These are phyloP conservation scores for Avicennia marina DNA, from an alignment of 257 asterid species.

Conservation along the genomic window DNA sequence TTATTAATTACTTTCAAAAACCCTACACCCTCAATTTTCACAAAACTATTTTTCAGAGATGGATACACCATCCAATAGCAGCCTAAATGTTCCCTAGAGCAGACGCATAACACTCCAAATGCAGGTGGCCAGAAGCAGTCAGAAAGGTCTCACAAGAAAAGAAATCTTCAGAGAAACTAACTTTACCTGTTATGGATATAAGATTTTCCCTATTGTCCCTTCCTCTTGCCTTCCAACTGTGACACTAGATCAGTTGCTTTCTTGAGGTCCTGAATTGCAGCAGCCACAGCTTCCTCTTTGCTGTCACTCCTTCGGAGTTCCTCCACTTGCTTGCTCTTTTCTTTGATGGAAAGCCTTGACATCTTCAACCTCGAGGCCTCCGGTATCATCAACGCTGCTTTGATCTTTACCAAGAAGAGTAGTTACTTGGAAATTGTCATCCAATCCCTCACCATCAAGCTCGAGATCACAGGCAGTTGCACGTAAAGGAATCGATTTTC, in stretches of 20 bases:
- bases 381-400: constrained; percentile 18
- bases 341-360: constrained; percentile 51
- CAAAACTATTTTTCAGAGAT: too few species aligned
- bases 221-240: constrained; percentile 51
- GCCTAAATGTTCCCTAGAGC: constrained; percentile 89
- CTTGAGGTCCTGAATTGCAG: constrained; percentile 67
- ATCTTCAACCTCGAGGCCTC: constrained; percentile 35
- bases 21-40: too few species aligned
- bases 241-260: constrained; percentile 54
- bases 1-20: too few species aligned
- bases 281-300: constrained; percentile 69
- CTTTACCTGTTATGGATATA: not conserved
- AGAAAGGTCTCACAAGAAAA: constrained; percentile 47
- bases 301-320: constrained; percentile 64
- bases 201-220: constrained; percentile 23
- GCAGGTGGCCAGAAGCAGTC: constrained; percentile 65
- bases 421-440: constrained; percentile 53
- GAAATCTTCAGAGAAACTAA: constrained; percentile 48
- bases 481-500: constrained; percentile 60
- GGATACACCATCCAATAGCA: too few species aligned
- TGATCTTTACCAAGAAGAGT: constrained; percentile 38
- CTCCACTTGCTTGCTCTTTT: constrained; percentile 56
- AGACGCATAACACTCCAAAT: constrained; percentile 79
- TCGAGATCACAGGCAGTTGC: constrained; percentile 76
- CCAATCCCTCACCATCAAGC: constrained; percentile 46